Conservation (phyloP, 768 basidiomycete species). For the Hysterangium stoloniferum region DNA sequence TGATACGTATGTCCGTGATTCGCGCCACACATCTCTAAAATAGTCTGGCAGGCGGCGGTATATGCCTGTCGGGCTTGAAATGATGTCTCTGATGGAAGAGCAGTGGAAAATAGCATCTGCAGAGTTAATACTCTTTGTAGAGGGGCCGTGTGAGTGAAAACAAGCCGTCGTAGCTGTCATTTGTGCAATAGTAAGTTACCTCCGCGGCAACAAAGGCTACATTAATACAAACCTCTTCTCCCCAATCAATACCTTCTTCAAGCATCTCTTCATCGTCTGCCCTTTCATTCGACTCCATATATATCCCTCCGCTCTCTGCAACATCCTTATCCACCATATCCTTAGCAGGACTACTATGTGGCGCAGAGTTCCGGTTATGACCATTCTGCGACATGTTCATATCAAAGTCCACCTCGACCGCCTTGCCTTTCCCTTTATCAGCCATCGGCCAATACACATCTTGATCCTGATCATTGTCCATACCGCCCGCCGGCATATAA, state of each 20-base stretch:
- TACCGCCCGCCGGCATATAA: neutral
- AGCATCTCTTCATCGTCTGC: neutral
- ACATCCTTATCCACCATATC: neutral
- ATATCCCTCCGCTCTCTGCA: neutral
- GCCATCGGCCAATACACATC: neutral
- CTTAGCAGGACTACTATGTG: neutral
- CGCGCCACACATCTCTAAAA: slow-evolving; percentile 6
- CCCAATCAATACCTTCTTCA: slow-evolving; percentile 35
- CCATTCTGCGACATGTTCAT: neutral
- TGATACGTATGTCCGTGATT: neutral
- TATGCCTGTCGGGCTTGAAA: neutral
- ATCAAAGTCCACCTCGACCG: neutral
- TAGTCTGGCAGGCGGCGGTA: neutral
- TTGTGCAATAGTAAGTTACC: slow-evolving; percentile 2
- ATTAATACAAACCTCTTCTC: slow-evolving; percentile 39
- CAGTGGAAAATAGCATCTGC: slow-evolving; percentile 10
- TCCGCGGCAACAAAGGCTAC: neutral
- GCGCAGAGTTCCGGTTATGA: too few relatives aligned
- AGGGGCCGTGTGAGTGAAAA: slow-evolving; percentile 45
- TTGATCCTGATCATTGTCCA: neutral
- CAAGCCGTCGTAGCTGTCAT: slow-evolving; percentile 46
- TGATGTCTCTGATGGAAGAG: slow-evolving; percentile 1
- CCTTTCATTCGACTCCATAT: neutral
- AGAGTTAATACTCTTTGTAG: slow-evolving; percentile 9
- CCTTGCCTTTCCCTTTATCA: neutral